phyloP scores from a whole-genome alignment of 768 basidiomycete genomes.

The Boletus reticulatus region DNA sequence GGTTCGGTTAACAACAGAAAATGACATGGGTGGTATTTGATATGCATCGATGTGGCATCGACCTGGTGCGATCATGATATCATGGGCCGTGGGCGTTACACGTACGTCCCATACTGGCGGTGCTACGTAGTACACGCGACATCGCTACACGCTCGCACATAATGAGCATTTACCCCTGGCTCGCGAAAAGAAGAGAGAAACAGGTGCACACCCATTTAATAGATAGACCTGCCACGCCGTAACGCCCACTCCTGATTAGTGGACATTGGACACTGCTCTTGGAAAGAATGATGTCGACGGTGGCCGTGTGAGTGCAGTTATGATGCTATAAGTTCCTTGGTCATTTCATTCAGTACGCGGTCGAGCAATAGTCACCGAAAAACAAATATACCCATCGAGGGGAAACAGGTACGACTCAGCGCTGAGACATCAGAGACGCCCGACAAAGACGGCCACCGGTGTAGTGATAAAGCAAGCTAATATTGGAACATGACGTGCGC shows the following conservation, averaged over 20 bases:
- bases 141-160: neutral
- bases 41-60: too few species aligned
- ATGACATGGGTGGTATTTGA: too few species aligned
- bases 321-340: neutral
- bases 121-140: neutral
- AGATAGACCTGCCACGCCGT: neutral
- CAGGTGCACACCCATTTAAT: neutral
- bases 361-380: neutral
- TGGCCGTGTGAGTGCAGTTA: too few species aligned
- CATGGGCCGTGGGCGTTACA: neutral
- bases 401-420: neutral
- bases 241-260: neutral
- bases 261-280: neutral
- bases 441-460: constrained; percentile 1
- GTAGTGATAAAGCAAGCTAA: neutral
- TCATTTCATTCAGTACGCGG: neutral
- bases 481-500: constrained; percentile 9
- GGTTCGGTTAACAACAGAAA: too few species aligned
- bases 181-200: neutral
- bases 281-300: neutral
- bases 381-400: constrained; percentile 4
- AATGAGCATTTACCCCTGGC: neutral
- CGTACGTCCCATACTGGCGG: neutral
- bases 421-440: constrained; percentile 12
- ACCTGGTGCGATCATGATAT: constrained; percentile 5